Base-by-base conservation (phyloP, 805 yeast genomes). In the Pichia heedii region DNA sequence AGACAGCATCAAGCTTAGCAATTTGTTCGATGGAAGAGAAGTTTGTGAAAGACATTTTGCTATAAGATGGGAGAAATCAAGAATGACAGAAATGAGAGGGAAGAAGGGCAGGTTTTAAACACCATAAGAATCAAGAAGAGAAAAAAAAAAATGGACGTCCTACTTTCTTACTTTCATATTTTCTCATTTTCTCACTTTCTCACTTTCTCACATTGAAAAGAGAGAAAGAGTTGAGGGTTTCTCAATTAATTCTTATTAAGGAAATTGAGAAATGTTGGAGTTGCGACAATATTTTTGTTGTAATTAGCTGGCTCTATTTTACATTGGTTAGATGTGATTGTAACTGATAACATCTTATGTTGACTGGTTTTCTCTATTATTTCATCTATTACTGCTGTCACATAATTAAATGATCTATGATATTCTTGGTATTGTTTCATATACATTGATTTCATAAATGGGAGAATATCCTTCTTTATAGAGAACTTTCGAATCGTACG, bases 21-120 rank as follows among this genome's bases (percentile, higher is more conserved):
- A 82, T 67, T 60, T 85, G 71, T 67, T 81, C 88, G 61, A 77
- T 73, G 70, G 81, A 82, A 55, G 90, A 77, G 77, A 82, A 83
- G 30, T 13, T 36, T 36, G 38, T 36, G 76, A 75, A 81, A 63
- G 89, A 78, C 89, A 83, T 82, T n/a, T 32, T 37, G 29, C 15
- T 5, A 6, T 33, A 30, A 30, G 40, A n/a, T 19, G 33, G 40
- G 11, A 32, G 43, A 30, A 40, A 24, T 11, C 18, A 12, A 24
- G 21, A 32, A 29, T 13, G 20, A 24, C 22, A 21, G 22, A 22
- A 19, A 36, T 3, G 39, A 44, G 33, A 16, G 30, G 33, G 27
- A 32, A 40, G 15, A 32, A 30, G 32, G 21, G 36, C 10, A 21
- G 30, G 22, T n/a, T n/a, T n/a, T n/a, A n/a, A n/a, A 90, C 95